Evolutionary conservation across 1,284 basidiomycete species (phyloP).

Genomic region (Austroboletus novae-zelandiae): DNA sequence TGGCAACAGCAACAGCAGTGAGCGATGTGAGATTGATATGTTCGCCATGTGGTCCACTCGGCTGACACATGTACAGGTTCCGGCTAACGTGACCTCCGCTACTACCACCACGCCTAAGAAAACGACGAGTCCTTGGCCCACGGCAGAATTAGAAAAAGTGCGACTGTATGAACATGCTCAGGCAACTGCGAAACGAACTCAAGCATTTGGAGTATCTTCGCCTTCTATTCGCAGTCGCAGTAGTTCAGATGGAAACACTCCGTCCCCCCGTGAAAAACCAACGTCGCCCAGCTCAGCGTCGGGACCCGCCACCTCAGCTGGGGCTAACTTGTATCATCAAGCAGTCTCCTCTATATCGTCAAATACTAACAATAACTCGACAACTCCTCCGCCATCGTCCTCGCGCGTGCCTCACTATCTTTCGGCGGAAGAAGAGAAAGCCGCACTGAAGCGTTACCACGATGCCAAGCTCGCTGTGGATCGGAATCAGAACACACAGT

Average conservation of each 20-base stretch:
- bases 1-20: slow-evolving; percentile 26
- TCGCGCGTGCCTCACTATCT: slow-evolving; percentile 42
- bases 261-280: slow-evolving; percentile 12
- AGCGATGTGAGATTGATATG: slow-evolving; percentile 22
- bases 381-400: slow-evolving; percentile 21
- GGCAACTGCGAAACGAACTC: slow-evolving; percentile 50
- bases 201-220: slow-evolving; percentile 35
- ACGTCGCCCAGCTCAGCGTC: slow-evolving; percentile 5
- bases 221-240: slow-evolving; percentile 31
- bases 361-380: slow-evolving; percentile 2
- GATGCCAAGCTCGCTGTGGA: slow-evolving; percentile 70
- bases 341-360: slow-evolving; percentile 42
- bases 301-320: slow-evolving; percentile 34
- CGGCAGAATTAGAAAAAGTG: slow-evolving; percentile 72
- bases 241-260: slow-evolving; percentile 30
- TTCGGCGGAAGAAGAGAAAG: slow-evolving; percentile 59
- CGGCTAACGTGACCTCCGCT: slow-evolving; percentile 2
- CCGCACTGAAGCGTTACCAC: slow-evolving; percentile 61
- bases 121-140: slow-evolving; percentile 44
- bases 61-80: slow-evolving; percentile 7
- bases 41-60: background rate
- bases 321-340: slow-evolving; percentile 45
- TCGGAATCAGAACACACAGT: slow-evolving; percentile 42
- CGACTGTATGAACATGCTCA: slow-evolving; percentile 67
- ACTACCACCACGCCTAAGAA: slow-evolving; percentile 24